phyloP scores from a whole-genome alignment of 805 yeast genomes.

The Torulaspora quercuum region DNA sequence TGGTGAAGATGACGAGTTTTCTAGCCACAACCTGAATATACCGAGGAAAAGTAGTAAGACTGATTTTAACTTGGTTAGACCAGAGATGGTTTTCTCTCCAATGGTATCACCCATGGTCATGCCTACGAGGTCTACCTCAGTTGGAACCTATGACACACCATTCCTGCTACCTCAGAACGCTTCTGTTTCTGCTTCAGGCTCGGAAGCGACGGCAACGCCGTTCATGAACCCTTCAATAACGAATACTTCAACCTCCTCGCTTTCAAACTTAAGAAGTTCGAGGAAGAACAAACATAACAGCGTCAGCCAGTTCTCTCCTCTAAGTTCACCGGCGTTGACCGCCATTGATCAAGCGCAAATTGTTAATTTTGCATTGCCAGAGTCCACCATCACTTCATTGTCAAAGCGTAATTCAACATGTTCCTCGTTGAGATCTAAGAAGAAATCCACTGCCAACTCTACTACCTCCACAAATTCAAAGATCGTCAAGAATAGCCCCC shows the following conservation, averaged over 20 bases:
- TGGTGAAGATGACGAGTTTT: slow-evolving; percentile 2
- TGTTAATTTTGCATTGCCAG: slow-evolving; percentile 23
- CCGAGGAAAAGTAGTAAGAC: background rate
- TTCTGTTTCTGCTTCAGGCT: slow-evolving; percentile 4
- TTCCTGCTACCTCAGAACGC: slow-evolving; percentile 13
- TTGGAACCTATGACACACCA: slow-evolving; percentile 22
- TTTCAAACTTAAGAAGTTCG: slow-evolving; percentile 17
- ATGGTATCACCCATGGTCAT: slow-evolving; percentile 73
- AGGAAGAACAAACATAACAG: slow-evolving; percentile 8
- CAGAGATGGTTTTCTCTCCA: slow-evolving; percentile 69
- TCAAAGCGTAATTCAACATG: slow-evolving; percentile 21
- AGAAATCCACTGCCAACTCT: slow-evolving; percentile 2
- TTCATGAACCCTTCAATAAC: slow-evolving; percentile 36
- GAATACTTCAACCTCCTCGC: slow-evolving; percentile 5
- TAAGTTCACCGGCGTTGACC: slow-evolving; percentile 66
- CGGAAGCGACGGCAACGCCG: slow-evolving; percentile 11
- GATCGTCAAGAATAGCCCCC: slow-evolving; percentile 36
- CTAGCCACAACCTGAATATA: background rate
- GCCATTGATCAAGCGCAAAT: slow-evolving; percentile 35
- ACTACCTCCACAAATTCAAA: slow-evolving; percentile 15
- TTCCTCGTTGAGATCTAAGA: slow-evolving; percentile 3
- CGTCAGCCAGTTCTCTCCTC: slow-evolving; percentile 36
- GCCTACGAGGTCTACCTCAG: slow-evolving; percentile 13
- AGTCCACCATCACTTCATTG: slow-evolving; percentile 27
- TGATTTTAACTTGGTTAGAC: slow-evolving; percentile 38